phyloP scores from a whole-genome alignment of 805 yeast genomes.

The Ogataea henricii region DNA sequence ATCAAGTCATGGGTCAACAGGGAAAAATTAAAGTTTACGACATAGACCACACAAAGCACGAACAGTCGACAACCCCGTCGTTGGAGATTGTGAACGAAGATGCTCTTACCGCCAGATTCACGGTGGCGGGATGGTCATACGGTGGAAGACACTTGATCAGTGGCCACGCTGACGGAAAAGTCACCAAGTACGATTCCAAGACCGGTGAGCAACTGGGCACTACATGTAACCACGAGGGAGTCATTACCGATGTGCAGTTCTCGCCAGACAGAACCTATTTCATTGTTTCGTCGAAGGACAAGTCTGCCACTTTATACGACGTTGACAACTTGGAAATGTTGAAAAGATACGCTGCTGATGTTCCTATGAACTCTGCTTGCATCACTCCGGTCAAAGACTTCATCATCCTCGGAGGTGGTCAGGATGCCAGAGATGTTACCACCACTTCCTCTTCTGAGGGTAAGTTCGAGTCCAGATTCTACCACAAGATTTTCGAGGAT shows the following conservation, averaged over 20 bases:
- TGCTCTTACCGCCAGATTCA: slow-evolving; percentile 53
- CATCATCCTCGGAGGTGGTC: slow-evolving; percentile 97
- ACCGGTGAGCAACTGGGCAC: slow-evolving; percentile 71
- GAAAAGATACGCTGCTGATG: slow-evolving; percentile 81
- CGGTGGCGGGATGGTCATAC: slow-evolving; percentile 87
- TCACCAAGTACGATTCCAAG: slow-evolving; percentile 74
- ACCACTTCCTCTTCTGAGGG: slow-evolving; percentile 95
- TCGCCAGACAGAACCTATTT: slow-evolving; percentile 85
- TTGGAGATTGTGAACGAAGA: slow-evolving; percentile 57
- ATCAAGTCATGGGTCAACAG: slow-evolving; percentile 86
- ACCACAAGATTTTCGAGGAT: slow-evolving; percentile 92
- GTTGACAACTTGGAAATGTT: slow-evolving; percentile 71
- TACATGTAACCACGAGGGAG: slow-evolving; percentile 69
- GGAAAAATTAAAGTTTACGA: slow-evolving; percentile 76
- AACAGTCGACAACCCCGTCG: slow-evolving; percentile 56
- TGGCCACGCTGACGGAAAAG: slow-evolving; percentile 84
- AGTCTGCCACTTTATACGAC: slow-evolving; percentile 75
- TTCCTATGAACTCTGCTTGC: slow-evolving; percentile 94
- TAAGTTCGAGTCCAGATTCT: slow-evolving; percentile 94
- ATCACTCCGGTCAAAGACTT: slow-evolving; percentile 92
- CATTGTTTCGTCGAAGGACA: slow-evolving; percentile 91
- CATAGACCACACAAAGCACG: slow-evolving; percentile 47
- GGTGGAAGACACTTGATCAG: slow-evolving; percentile 74
- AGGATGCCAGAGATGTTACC: slow-evolving; percentile 97
- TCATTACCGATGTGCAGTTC: slow-evolving; percentile 87